These are phyloP conservation scores for Centaurea solstitialis DNA, from an alignment of 129 eudicot species.

Conservation along the genomic window DNA sequence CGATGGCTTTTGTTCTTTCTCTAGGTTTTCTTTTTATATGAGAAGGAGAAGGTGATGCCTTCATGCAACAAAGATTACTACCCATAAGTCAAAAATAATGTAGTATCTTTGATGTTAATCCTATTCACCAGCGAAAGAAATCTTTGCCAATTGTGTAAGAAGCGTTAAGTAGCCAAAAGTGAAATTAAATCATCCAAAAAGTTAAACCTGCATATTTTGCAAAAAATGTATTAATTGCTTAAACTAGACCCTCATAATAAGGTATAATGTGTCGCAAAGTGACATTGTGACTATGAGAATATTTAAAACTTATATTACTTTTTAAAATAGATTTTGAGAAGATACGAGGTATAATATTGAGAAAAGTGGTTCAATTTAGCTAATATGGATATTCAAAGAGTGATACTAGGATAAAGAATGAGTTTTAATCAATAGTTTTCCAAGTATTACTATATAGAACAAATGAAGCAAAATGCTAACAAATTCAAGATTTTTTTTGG, in stretches of 20 bases:
- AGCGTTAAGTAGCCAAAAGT: no score
- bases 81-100: conserved; percentile 23
- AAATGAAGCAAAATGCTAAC: background rate
- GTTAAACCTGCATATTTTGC: background rate
- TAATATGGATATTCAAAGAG: no score
- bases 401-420: no score
- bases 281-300: background rate
- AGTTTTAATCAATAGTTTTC: background rate
- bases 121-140: background rate
- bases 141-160: background rate
- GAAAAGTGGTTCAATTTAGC: background rate
- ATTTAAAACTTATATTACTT: background rate
- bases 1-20: conserved; percentile 8
- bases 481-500: background rate
- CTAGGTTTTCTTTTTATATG: conserved; percentile 13
- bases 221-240: background rate
- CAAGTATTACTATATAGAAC: background rate
- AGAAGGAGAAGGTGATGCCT: conserved; percentile 12
- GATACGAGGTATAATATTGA: no score
- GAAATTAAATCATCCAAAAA: no score
- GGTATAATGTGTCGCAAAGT: no score
- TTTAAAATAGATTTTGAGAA: no score
- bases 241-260: no score
- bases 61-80: conserved; percentile 28
- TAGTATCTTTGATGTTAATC: background rate